These are phyloP conservation scores for Trametes cingulata DNA, from an alignment of 768 basidiomycete genomes.

Conservation along the genomic window DNA sequence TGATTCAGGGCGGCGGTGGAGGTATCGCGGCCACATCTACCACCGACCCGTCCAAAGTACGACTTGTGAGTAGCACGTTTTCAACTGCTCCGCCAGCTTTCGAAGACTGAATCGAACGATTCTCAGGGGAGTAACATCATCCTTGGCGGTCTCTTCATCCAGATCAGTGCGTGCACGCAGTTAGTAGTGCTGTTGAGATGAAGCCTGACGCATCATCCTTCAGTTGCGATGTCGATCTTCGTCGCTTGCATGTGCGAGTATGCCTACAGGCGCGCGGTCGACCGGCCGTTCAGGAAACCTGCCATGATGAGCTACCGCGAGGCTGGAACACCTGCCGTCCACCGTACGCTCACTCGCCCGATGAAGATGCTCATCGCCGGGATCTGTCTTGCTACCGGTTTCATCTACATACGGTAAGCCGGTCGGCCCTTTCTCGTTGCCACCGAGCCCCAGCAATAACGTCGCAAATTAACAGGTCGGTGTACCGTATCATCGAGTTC, in stretches of 20 bases:
- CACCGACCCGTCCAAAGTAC: constrained; percentile 15
- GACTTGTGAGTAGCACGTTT: constrained; percentile 3
- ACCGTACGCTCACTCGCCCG: constrained; percentile 21
- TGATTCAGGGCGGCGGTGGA: constrained; percentile 44
- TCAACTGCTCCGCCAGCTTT: no score
- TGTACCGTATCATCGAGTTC: constrained; percentile 54
- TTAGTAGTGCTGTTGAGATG: neutral
- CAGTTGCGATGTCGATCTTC: constrained; percentile 46
- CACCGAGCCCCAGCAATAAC: constrained; percentile 1
- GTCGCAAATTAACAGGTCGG: constrained; percentile 34
- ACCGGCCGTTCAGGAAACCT: constrained; percentile 37
- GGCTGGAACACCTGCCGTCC: neutral
- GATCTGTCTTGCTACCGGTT: constrained; percentile 26
- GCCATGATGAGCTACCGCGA: neutral
- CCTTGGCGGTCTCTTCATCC: constrained; percentile 32
- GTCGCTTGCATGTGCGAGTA: constrained; percentile 47
- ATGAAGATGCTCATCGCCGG: constrained; percentile 30
- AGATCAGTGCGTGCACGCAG: constrained; percentile 25
- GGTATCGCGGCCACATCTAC: constrained; percentile 29
- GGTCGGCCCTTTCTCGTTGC: neutral
- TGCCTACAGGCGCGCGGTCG: constrained; percentile 39
- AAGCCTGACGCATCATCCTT: neutral
- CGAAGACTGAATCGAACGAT: neutral
- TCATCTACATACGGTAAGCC: constrained; percentile 33
- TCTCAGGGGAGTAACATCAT: constrained; percentile 33